Evolutionary conservation across 1,139 yeast species (phyloP), one percentile per base, ranked within the genome.

Genomic region (Arxiozyma heterogenica): DNA sequence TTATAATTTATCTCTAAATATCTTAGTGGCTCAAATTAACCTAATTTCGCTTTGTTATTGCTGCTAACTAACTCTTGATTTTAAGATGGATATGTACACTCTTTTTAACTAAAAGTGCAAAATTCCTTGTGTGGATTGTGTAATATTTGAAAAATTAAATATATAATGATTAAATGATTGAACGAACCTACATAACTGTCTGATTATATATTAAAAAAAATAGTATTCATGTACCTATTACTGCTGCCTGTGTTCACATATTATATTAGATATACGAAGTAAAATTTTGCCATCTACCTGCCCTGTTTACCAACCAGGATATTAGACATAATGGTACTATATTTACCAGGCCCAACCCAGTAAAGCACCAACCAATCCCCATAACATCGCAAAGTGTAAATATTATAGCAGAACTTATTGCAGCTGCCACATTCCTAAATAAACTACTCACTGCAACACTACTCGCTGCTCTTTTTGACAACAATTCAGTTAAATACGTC

Each of bases 341-440:
- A 55, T 77, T 73, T 42, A 75, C 65, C 6, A 78, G 57, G 0
- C 78, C 83, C 27, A 80, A 65, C 0, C 83, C 83, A 0, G 83
- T 78, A 58, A 80, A 80, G 56, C 82, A 79, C 83, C 83, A 80
- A 0, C 83, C 84, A 57, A 72, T 71, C 0, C 83, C 83, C 78
- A 80, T 79, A 52, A 61, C 64, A 8, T 64, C 54, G 11, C 75
- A 70, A 15, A 80, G 58, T 21, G 64, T 70, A 6, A 75, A 73
- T 25, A 80, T 72, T 2, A 79, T 67, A 0, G 74, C 79, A 0
- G 84, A 76, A 27, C 83, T 74, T 0, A 80, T 71, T 1, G 83
- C 82, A 1, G 86, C 85, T 0, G 81, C 80, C 9, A 75, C 62
- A 59, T 81, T 81, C 61, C 86, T 70, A 66, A 79, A 74, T 55